Evolutionary conservation across 257 asterid species (phyloP), one percentile per base, ranked within the genome.

Genomic region (Verbascum thapsus): DNA sequence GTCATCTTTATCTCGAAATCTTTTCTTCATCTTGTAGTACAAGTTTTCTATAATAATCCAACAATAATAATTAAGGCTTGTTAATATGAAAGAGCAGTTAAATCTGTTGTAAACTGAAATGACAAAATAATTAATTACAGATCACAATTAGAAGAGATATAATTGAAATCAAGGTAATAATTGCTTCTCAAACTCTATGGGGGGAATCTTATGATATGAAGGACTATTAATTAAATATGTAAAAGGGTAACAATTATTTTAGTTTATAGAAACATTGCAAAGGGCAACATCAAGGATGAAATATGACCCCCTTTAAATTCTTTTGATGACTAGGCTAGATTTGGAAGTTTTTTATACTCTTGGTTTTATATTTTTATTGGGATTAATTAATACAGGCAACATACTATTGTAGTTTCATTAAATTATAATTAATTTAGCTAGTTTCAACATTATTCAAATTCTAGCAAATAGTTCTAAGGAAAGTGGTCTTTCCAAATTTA

Each of bases 141-240:
- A 16, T n/a, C n/a, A n/a, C 23, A 20, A 54, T 30, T 3, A 32
- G 43, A 32, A 53, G 15, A 53, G 32, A 26, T n/a, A n/a, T n/a
- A n/a, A n/a, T 1, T 45, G 13, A 35, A 69, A 61, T 43, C 45
- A 61, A 62, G 53, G 39, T 26, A 26, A 26, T 26, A 26, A 26
- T 68, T 16, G 44, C 22, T 61, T 53, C 63, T 61, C 64, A 53
- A 69, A 42, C 13, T 69, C 68, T 32, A 43, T 16, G n/a, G 64
- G n/a, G n/a, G 30, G 69, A 69, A 69, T 69, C 63, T 59, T 51
- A 18, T 9, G 63, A 70, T 7, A 53, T 15, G 64, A 69, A 42
- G 34, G 37, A 43, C 23, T 10, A 43, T 20, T 51, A n/a, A n/a
- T n/a, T n/a, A n/a, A n/a, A n/a, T n/a, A 40, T 16, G 5, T 42